Evolutionary conservation across 768 basidiomycete species (phyloP), one percentile per base, ranked within the genome.

Genomic region (Sarcomyxa edulis): DNA sequence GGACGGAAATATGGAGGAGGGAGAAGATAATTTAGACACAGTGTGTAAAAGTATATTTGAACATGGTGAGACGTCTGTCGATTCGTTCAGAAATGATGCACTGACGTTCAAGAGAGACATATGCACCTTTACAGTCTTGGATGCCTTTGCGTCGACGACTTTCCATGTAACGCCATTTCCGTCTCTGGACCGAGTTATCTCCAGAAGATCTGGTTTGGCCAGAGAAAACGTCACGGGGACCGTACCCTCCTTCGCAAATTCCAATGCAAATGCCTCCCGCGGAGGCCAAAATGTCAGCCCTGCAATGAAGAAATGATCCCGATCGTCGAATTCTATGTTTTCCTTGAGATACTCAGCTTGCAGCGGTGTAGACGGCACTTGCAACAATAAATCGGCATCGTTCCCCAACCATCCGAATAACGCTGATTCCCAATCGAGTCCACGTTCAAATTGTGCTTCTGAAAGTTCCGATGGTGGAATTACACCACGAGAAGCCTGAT

Each of bases 71-170:
- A 64, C 16, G 71, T 66, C 71, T 74, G 30, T 16, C 19, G 14
- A 28, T 35, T 28, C 20, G 23, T 23, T 10, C 14, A 16, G 22
- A 39, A 27, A 27, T 14, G n/a, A n/a, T n/a, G n/a, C n/a, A n/a
- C n/a, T n/a, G n/a, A n/a, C n/a, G n/a, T n/a, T n/a, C n/a, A n/a
- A n/a, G n/a, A n/a, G 7, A 34, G 7, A 31, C 24, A 19, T 15
- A n/a, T 18, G 37, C 34, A 72, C 72, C 65, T 74, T 74, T 28
- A 73, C 65, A 32, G 51, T 40, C 45, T 60, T 66, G 9, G 71
- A 72, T 0, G 65, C 64, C 51, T 76, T 76, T 2, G 70, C 71
- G 43, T 76, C 73, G 24, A 76, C 61, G 8, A 74, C 65, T 48
- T 60, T 68, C 72, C 71, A 76, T 19, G 48, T 45, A 18, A 68